Conservation (phyloP, 2,329 filamentous ascomycete genomes). For the Fusarium chaquense region DNA sequence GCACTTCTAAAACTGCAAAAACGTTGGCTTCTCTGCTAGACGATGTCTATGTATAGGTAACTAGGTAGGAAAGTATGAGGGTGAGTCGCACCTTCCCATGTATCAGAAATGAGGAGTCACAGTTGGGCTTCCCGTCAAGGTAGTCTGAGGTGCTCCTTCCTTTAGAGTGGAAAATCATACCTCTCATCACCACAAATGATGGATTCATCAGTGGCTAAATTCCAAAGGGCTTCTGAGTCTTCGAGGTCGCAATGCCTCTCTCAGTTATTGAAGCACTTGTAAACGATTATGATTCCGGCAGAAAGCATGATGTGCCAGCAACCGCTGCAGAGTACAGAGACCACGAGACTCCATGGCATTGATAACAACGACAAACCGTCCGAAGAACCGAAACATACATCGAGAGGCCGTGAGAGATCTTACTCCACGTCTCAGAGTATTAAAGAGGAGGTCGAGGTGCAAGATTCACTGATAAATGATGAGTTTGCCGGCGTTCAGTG, state of each 20-base stretch:
- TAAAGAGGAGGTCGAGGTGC: not conserved
- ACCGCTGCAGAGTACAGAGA: not conserved
- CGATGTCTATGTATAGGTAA: not conserved
- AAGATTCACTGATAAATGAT: constrained; percentile 27
- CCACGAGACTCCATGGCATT: not conserved
- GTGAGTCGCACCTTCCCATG: not conserved
- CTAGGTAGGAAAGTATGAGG: not conserved
- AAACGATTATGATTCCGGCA: not conserved
- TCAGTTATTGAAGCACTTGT: not conserved
- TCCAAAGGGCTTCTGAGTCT: no score
- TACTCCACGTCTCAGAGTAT: not conserved
- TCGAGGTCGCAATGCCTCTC: no score
- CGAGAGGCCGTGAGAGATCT: not conserved
- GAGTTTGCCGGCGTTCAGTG: constrained; percentile 30
- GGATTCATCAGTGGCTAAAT: no score
- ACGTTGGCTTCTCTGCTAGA: not conserved
- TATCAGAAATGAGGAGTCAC: not conserved
- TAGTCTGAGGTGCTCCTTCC: not conserved
- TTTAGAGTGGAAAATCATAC: not conserved
- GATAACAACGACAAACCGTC: not conserved
- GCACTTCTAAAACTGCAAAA: not conserved
- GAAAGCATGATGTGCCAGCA: not conserved
- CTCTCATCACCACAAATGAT: not conserved
- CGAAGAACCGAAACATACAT: fast-evolving
- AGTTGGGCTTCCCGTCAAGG: not conserved